Percentiles rank a stretch among this genome's conserved stretches.
These are phyloP conservation scores for Neltuma alba DNA, from an alignment of 306 rosid genomes.

Conservation along the genomic window DNA sequence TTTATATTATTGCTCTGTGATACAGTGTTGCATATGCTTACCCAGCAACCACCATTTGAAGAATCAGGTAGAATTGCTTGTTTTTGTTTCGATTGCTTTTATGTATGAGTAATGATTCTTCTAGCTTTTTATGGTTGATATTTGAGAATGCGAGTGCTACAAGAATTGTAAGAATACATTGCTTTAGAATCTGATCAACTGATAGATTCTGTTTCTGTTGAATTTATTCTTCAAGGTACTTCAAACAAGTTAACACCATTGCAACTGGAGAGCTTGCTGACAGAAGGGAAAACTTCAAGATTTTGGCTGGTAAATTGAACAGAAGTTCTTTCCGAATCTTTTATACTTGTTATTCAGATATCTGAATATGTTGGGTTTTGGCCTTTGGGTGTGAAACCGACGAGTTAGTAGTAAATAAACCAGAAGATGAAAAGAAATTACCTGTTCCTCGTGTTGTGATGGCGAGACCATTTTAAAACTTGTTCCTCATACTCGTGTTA, in stretches of 20 bases:
- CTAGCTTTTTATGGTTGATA: constrained; percentile 11
- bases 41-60: constrained; percentile 78
- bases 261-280: constrained; percentile 84
- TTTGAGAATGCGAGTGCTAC: not conserved
- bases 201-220: constrained; percentile 30
- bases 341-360: constrained; percentile 23
- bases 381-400: constrained; percentile 6
- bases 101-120: constrained; percentile 4
- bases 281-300: constrained; percentile 80
- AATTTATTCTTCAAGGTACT: constrained; percentile 51
- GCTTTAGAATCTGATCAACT: constrained; percentile 27
- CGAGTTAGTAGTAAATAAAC: not conserved
- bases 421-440: constrained; percentile 21
- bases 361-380: constrained; percentile 12
- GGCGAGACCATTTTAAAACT: constrained; percentile 24
- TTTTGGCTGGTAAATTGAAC: constrained; percentile 76
- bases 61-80: constrained; percentile 61
- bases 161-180: constrained; percentile 15
- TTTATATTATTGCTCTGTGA: constrained; percentile 25
- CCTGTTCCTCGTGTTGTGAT: not conserved
- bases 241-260: constrained; percentile 79
- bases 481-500: not conserved
- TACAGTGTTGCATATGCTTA: constrained; percentile 70
- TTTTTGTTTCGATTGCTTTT: constrained; percentile 32
- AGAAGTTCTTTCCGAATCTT: constrained; percentile 32